Conservation (phyloP, 2,329 filamentous ascomycete species). For the Talaromyces islandicus region DNA sequence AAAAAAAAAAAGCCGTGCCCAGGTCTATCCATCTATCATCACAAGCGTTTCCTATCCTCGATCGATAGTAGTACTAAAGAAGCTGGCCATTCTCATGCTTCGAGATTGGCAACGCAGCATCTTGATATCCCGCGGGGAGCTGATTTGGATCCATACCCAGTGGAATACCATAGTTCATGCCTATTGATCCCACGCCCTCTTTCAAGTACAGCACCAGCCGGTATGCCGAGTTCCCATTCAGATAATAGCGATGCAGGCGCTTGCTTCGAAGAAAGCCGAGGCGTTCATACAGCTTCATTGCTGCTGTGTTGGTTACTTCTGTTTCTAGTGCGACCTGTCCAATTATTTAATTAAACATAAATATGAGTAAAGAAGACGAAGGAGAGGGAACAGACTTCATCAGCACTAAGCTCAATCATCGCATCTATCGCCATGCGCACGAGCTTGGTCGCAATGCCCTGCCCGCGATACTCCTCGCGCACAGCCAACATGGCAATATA, state of each 20-base stretch:
- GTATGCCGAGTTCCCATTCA: slow-evolving; percentile 94
- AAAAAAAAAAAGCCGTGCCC: not conserved
- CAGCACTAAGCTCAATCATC: slow-evolving; percentile 77
- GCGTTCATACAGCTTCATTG: slow-evolving; percentile 87
- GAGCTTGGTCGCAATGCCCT: slow-evolving; percentile 80
- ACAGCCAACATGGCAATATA: slow-evolving; percentile 99
- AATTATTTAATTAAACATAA: not conserved
- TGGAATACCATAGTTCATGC: slow-evolving; percentile 28
- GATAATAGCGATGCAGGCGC: slow-evolving; percentile 86
- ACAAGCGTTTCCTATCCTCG: not conserved
- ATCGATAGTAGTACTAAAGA: not conserved
- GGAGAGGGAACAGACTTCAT: slow-evolving; percentile 55
- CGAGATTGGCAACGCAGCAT: not conserved
- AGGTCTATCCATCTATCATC: not conserved
- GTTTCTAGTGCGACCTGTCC: slow-evolving; percentile 79
- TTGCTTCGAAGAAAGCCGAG: slow-evolving; percentile 90
- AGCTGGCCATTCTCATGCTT: not conserved
- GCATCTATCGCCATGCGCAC: slow-evolving; percentile 87
- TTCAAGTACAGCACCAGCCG: slow-evolving; percentile 77
- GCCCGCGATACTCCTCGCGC: slow-evolving; percentile 68
- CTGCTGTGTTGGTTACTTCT: slow-evolving; percentile 84
- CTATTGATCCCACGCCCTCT: slow-evolving; percentile 45
- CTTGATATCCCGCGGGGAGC: not conserved
- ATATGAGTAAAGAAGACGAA: not conserved
- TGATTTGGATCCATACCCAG: not conserved